These are phyloP conservation scores for Pseudonectria buxi DNA, from an alignment of 2,329 filamentous ascomycete genomes.

Conservation along the genomic window DNA sequence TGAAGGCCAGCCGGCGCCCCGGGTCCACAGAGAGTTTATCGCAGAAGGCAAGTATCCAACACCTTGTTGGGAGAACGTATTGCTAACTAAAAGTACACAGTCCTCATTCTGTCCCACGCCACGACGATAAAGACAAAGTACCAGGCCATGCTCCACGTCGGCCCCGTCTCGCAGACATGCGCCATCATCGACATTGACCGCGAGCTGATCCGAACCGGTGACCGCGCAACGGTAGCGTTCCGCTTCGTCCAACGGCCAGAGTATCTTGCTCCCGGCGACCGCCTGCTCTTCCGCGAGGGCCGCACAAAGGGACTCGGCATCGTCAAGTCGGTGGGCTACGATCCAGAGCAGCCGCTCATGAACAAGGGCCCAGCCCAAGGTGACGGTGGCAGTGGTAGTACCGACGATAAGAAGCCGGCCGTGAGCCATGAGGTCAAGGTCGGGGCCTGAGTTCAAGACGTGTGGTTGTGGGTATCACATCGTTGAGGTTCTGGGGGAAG, in stretches of 20 bases:
- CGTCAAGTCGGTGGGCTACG: conserved; percentile 86
- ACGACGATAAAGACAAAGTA: conserved; percentile 97
- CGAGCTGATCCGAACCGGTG: conserved; percentile 89
- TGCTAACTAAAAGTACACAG: conserved; percentile 33
- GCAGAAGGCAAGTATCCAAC: conserved; percentile 57
- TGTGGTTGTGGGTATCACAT: not conserved
- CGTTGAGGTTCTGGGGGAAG: too few relatives aligned
- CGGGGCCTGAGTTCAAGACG: conserved; percentile 11
- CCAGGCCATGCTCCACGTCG: conserved; percentile 96
- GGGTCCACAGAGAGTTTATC: conserved; percentile 68
- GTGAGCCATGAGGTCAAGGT: conserved; percentile 17
- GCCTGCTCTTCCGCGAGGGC: conserved; percentile 88
- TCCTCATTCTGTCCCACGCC: conserved; percentile 89
- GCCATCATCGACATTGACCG: conserved; percentile 96
- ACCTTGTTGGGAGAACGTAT: too few relatives aligned
- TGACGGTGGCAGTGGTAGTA: conserved; percentile 5
- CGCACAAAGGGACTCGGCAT: conserved; percentile 93
- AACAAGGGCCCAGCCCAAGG: conserved; percentile 2
- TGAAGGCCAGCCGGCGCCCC: conserved; percentile 63
- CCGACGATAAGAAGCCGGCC: conserved; percentile 14
- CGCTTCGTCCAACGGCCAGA: conserved; percentile 91
- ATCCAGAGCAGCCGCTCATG: conserved; percentile 48
- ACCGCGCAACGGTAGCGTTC: conserved; percentile 91
- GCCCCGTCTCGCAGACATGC: conserved; percentile 90
- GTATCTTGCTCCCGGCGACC: conserved; percentile 81